A percentile compares a stretch with the other conserved stretches of the same genome.
Conservation (phyloP, 176 grass and related monocot genomes). For the Lolium multiflorum region DNA sequence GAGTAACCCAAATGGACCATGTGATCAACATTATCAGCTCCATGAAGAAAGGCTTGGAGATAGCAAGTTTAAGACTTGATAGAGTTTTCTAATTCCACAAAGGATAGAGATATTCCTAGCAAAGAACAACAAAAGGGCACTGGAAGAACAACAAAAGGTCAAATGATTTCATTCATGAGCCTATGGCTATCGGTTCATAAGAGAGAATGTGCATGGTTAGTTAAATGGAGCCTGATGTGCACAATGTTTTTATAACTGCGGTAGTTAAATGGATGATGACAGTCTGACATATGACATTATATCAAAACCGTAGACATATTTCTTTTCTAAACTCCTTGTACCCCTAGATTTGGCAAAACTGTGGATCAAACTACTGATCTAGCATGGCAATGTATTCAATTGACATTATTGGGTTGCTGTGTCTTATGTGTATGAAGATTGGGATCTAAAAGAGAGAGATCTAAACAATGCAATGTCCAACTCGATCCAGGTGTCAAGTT, state of each 20-base stretch:
- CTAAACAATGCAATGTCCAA: too few relatives aligned
- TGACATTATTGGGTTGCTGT: too few relatives aligned
- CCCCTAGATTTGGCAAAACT: slow-evolving; percentile 27
- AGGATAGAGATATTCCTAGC: too few relatives aligned
- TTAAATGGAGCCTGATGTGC: background rate
- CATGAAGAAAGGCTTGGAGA: too few relatives aligned
- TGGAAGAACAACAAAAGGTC: too few relatives aligned
- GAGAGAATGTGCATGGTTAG: background rate
- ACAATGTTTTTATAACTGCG: background rate
- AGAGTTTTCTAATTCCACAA: too few relatives aligned
- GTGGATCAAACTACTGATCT: background rate
- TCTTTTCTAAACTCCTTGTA: background rate
- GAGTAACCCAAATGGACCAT: too few relatives aligned
- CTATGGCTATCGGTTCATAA: background rate
- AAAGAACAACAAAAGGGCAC: too few relatives aligned
- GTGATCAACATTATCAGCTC: too few relatives aligned
- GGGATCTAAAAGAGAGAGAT: too few relatives aligned
- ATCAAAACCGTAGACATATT: background rate
- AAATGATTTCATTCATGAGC: background rate
- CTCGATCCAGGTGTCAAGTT: background rate
- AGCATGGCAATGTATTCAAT: background rate
- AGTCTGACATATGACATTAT: background rate
- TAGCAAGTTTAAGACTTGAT: too few relatives aligned
- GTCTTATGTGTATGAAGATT: too few relatives aligned
- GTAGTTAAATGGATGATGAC: background rate